Evolutionary conservation across 2,329 filamentous ascomycete species (phyloP), one percentile per base, ranked within the genome.

Genomic region (Fusarium palustre): DNA sequence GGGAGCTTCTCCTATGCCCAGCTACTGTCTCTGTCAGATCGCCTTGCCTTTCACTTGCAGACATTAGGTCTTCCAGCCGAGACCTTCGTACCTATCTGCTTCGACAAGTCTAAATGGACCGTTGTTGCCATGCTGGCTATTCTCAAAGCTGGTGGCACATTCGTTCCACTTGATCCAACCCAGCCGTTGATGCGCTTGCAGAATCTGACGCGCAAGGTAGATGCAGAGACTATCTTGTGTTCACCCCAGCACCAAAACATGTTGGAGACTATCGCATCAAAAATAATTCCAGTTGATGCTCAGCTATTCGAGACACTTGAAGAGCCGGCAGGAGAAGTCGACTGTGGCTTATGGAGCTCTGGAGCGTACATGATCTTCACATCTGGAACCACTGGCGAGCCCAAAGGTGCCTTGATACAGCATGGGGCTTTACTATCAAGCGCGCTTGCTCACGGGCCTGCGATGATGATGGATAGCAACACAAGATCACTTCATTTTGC

Each of bases 1-100:
- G 82, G 82, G 5, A 70, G 73, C 33, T 76, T 83, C 46, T 81
- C 81, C 13, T 84, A 83, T 55, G 46, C 71, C 30, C 76, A 84
- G 16, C 74, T 84, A 7, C 72, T 82, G n/a, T 67, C 66, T 1
- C 70, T 79, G 11, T 82, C 82, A 1, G 77, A 79, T 41, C 67
- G 74, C 0, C 76, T 84, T 11, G 82, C 81, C 2, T 31, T 0
- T 24, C 54, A 59, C 3, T 36, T 72, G 64, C 76, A 42, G 39
- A 1, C 9, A 3, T 62, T 47, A 0, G 64, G 64, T 1, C 64
- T 82, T 10, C 57, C 66, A 0, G 71, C 71, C 0, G 79, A 79
- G 30, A 46, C 58, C 2, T 66, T 74, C 42, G 74, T 77, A 7
- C 69, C 71, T 1, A 58, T 77, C 1, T 76, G 75, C 48, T 75